These are phyloP conservation scores for Takashimella koratensis DNA, from an alignment of 1,284 basidiomycete genomes.

Conservation along the genomic window DNA sequence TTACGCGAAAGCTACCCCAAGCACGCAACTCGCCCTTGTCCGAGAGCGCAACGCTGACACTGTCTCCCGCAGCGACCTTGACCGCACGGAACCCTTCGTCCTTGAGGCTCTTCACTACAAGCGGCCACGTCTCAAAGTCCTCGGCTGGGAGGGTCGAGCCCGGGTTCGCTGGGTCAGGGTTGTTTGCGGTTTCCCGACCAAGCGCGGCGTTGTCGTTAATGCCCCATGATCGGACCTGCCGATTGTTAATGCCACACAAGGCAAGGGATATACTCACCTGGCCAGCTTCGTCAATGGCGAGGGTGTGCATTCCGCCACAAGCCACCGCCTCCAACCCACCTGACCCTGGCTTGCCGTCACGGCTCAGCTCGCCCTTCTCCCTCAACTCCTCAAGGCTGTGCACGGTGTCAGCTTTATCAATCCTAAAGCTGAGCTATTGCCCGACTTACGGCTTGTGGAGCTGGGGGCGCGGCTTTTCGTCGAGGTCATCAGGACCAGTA, in stretches of 20 bases:
- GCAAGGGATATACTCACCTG: conserved; percentile 58
- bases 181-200: conserved; percentile 71
- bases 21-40: conserved; percentile 73
- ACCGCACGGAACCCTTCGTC: conserved; percentile 77
- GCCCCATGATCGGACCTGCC: conserved; percentile 77
- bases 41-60: conserved; percentile 74
- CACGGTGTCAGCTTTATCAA: conserved; percentile 2
- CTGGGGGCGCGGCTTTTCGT: conserved; percentile 67
- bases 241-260: conserved; percentile 4
- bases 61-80: conserved; percentile 76
- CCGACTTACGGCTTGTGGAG: conserved; percentile 53
- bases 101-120: conserved; percentile 65
- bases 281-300: conserved; percentile 79
- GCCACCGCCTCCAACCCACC: conserved; percentile 68
- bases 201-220: conserved; percentile 90
- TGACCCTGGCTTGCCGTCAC: conserved; percentile 53
- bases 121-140: conserved; percentile 70
- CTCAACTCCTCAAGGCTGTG: conserved; percentile 47
- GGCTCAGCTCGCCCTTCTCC: conserved; percentile 43
- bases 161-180: conserved; percentile 59
- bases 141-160: conserved; percentile 65
- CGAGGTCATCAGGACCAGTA: conserved; percentile 63
- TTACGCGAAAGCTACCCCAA: conserved; percentile 89
- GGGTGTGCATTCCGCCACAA: conserved; percentile 78
- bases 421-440: not conserved